phyloP scores from a whole-genome alignment of 345 rosid species.

The Toxicodendron radicans region DNA sequence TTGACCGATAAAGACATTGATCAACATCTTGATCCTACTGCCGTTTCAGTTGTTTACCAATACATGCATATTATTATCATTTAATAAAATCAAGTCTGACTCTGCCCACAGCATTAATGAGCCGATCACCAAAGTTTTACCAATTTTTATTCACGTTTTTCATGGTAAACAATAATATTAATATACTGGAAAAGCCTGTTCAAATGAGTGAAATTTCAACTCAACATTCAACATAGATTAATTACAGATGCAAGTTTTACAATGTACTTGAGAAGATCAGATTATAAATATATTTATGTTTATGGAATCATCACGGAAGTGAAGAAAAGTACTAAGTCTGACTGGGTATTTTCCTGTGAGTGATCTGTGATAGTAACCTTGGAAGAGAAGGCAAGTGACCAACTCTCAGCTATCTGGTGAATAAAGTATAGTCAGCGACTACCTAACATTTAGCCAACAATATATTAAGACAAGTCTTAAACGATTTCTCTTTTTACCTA shows the following conservation, averaged over 20 bases:
- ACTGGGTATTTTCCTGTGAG: not conserved
- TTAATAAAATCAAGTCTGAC: not conserved
- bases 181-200: no score
- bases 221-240: no score
- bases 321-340: not conserved
- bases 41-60: not conserved
- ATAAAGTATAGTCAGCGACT: slow-evolving; percentile 18
- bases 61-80: not conserved
- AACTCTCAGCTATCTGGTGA: slow-evolving; percentile 12
- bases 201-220: no score
- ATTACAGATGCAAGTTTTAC: no score
- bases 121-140: not conserved
- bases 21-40: not conserved
- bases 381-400: slow-evolving; percentile 16
- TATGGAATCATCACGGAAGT: no score
- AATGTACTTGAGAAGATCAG: no score
- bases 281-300: no score
- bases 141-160: not conserved
- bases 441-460: slow-evolving; percentile 25
- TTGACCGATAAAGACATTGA: not conserved
- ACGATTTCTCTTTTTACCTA: slow-evolving; percentile 1
- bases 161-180: no score
- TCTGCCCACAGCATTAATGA: not conserved
- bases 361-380: slow-evolving; percentile 12
- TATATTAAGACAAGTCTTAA: slow-evolving; percentile 15